A percentile compares a stretch with the other conserved stretches of the same genome.
Conservation (phyloP, 495 filamentous ascomycete genomes). For the Glarea lozoyensis region DNA sequence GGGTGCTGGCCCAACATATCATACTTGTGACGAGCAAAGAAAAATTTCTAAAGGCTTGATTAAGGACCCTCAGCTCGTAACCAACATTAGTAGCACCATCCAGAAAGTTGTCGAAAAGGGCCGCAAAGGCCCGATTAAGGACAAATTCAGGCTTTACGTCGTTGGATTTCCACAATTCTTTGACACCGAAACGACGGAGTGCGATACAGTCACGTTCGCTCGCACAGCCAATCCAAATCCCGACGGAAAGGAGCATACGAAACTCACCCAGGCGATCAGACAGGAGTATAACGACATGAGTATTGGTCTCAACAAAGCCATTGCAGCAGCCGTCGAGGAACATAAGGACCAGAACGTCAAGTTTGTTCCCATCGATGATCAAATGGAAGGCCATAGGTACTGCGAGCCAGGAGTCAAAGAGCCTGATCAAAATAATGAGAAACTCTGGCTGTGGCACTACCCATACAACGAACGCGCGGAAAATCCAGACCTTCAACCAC, state of each 20-base stretch:
- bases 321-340: conserved; percentile 2
- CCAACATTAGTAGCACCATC: conserved; percentile 1
- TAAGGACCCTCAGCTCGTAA: neutral
- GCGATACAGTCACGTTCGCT: conserved; percentile 13
- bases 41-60: neutral
- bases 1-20: neutral
- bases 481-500: neutral
- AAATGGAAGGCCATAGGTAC: conserved; percentile 1
- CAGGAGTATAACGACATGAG: conserved; percentile 12
- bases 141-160: conserved; percentile 5
- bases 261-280: conserved; percentile 7
- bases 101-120: conserved; percentile 3
- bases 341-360: conserved; percentile 5
- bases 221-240: conserved; percentile 9
- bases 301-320: conserved; percentile 3
- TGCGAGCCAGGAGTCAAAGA: conserved; percentile 7
- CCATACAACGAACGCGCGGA: conserved; percentile 4
- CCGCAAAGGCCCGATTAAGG: neutral
- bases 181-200: neutral
- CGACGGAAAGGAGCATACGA: conserved; percentile 10
- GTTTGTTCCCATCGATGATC: conserved; percentile 2
- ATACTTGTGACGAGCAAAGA: conserved; percentile 8
- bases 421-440: conserved; percentile 6
- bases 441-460: conserved; percentile 8
- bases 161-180: conserved; percentile 7